Evolutionary conservation across 2,329 filamentous ascomycete genomes (phyloP), one percentile per base, ranked within the genome.

Genomic region (Alternaria brassicicola): DNA sequence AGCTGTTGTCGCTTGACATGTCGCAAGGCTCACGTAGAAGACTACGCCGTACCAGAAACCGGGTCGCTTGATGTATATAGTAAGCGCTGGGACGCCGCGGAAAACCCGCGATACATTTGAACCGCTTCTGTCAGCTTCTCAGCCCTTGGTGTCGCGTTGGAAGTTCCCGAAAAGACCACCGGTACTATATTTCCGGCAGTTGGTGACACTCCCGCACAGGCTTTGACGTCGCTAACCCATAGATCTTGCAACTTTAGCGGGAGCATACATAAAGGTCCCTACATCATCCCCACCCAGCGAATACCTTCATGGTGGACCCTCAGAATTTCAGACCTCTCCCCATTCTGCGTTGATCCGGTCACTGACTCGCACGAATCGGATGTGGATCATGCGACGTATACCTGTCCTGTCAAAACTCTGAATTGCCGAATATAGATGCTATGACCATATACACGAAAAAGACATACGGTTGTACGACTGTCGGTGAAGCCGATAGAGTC

Each of bases 281-380:
- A 43, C 30, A 30, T 25, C 23, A 39, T 51, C 39, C 38, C 46
- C 25, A 51, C 30, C 42, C 23, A 10, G 49, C 9, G 46, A 43
- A 35, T 17, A 38, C 21, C 25, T 43, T 43, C 25, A 43, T 23
- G 23, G 19, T 45, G 53, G n/a, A 9, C 23, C 38, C 35, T 10
- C 38, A 6, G 17, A 23, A 12, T 8, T n/a, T 30, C 53, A 41
- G 13, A 17, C 21, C 30, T 30, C 41, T 19, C 26, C n/a, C 13
- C 30, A 19, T n/a, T 35, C 19, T 49, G 38, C 30, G 19, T n/a
- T 38, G 38, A 17, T 51, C 46, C 7, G 8, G 19, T 19, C 13
- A 23, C 38, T 52, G 53, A 52, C 46, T 57, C 54, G 54, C 30
- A 25, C n/a, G 19, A 38, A 23, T 54, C 15, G 15, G 15, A 35